Base-by-base conservation (phyloP, 768 basidiomycete species). In the Termitomyces sp. region DNA sequence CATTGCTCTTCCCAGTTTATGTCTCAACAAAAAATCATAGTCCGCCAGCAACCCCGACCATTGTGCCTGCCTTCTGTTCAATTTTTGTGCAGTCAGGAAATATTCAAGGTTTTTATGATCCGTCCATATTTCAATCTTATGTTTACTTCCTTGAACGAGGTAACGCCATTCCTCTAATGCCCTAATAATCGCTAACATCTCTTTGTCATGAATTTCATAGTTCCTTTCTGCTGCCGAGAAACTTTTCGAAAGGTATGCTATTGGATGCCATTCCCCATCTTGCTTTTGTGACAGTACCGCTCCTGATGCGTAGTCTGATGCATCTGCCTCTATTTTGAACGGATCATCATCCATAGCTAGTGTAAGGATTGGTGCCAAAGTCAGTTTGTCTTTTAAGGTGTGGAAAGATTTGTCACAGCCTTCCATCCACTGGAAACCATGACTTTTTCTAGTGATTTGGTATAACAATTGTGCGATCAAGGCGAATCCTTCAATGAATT, bases 51-150 rank as follows among this genome's bases (percentile, higher is more conserved):
- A 61, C 0, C 68, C 56, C 0, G 70, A 66, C 81, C 80, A 83
- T 9, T 71, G 55, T 0, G 73, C 76, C 66, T 82, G 79, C 10
- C 74, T 51, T 6, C 69, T 61, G 56, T 72, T 80, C 0, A 83
- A 66, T 6, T 10, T 74, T 49, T 72, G 65, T 0, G 74, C 61
- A 4, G 64, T 69, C 24, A 57, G 57, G 66, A 81, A 81, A 54
- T 80, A 80, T 31, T 71, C 63, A 0, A 81, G 70, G 31, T 81
- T 78, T 49, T 74, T 70, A 51, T 76, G 71, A 52, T 78, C 67
- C 0, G 70, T 69, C 53, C 67, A 58, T 33, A 78, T 62, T 45
- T 68, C 63, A 18, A 76, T 54, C 5, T 56, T 51, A 6, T 64
- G 48, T 16, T 41, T 26, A 0, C 64, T 45, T 26, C 71, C 68